Conservation (phyloP, 2,329 filamentous ascomycete genomes). For the Colletotrichum sp. region DNA sequence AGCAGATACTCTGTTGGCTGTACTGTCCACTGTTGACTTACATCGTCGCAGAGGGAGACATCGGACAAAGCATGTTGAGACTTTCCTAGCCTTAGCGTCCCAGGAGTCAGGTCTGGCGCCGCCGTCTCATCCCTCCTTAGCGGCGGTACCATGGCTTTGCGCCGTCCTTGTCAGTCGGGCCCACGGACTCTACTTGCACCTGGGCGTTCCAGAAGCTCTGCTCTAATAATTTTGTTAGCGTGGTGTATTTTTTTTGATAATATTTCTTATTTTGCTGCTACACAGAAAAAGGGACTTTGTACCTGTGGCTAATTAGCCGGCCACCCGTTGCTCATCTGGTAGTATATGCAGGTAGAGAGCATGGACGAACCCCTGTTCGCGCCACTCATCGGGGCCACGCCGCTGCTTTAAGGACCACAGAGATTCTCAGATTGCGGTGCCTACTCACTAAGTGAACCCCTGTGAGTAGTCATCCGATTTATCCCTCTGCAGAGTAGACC, state of each 20-base stretch:
- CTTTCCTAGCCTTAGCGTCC: neutral
- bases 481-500: neutral
- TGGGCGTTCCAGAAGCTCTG: neutral
- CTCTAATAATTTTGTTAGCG: neutral
- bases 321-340: neutral
- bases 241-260: neutral
- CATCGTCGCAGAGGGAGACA: neutral
- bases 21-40: neutral
- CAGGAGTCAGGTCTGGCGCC: neutral
- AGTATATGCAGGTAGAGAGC: neutral
- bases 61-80: neutral
- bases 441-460: neutral
- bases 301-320: neutral
- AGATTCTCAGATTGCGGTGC: neutral
- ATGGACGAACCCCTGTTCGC: neutral
- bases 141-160: neutral
- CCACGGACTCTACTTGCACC: neutral
- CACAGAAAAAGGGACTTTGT: neutral
- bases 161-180: constrained; percentile 1
- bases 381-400: neutral
- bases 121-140: constrained; percentile 15
- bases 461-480: neutral
- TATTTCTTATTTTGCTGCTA: neutral
- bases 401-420: constrained; percentile 1
- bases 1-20: neutral